Evolutionary conservation across 129 eudicot genomes (phyloP).

Genomic region (Flaveria robusta): DNA sequence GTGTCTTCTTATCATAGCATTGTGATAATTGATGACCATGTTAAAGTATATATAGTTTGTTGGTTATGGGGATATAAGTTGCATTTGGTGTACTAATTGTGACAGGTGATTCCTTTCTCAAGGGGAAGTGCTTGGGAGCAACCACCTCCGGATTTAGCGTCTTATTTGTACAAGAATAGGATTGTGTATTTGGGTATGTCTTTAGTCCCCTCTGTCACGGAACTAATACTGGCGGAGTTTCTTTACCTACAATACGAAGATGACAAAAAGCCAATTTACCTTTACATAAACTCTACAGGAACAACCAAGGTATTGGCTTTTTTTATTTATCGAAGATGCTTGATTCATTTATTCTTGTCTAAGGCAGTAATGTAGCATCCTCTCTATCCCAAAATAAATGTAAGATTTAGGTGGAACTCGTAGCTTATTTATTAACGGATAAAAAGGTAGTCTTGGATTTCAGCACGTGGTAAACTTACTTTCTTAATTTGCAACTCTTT

Average conservation of each 20-base stretch:
- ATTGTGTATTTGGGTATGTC: slow-evolving; percentile 93
- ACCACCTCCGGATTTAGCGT: slow-evolving; percentile 96
- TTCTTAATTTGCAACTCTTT: not conserved
- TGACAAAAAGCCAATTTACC: slow-evolving; percentile 77
- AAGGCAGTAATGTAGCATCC: not conserved
- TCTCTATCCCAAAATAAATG: slow-evolving; percentile 1
- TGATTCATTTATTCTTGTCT: not conserved
- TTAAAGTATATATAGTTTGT: not conserved
- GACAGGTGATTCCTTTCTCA: slow-evolving; percentile 88
- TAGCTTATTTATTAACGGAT: not conserved
- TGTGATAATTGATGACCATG: not conserved
- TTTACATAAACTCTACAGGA: slow-evolving; percentile 91
- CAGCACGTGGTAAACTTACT: not conserved
- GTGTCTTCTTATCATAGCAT: not conserved
- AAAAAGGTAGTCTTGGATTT: not conserved
- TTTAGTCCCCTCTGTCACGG: slow-evolving; percentile 75
- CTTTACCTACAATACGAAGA: slow-evolving; percentile 76
- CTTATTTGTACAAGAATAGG: slow-evolving; percentile 68
- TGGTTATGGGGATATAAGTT: not conserved
- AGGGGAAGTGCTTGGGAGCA: slow-evolving; percentile 81
- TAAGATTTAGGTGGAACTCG: not conserved
- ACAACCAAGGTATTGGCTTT: slow-evolving; percentile 69
- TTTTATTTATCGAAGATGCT: slow-evolving; percentile 9
- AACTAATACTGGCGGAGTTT: slow-evolving; percentile 76
- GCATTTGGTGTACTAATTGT: slow-evolving; percentile 7